A percentile compares a stretch with the other conserved stretches of the same genome.
Evolutionary conservation across 176 grass and related monocot genomes (phyloP).

Genomic region (Hyparrhenia diplandra): DNA sequence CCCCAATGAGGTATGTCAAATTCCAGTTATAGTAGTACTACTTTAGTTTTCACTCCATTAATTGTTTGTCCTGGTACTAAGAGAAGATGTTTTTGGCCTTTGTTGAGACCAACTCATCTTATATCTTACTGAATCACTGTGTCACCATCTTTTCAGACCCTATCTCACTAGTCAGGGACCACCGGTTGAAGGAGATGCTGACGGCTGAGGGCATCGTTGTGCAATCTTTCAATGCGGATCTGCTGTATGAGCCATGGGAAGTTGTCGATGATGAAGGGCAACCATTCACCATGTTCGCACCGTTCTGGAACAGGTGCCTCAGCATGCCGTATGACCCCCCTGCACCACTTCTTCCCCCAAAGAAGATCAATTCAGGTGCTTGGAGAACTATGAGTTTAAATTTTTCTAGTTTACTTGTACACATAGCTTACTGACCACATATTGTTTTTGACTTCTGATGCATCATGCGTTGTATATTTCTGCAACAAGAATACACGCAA

Average conservation of each 20-base stretch:
- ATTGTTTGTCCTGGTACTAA: conserved; percentile 12
- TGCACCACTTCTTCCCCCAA: conserved; percentile 77
- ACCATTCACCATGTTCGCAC: conserved; percentile 71
- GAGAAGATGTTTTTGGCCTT: neutral
- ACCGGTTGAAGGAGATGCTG: conserved; percentile 74
- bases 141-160: conserved; percentile 68
- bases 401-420: neutral
- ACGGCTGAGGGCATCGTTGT: conserved; percentile 60
- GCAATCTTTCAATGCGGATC: conserved; percentile 82
- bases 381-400: neutral
- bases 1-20: neutral
- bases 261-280: conserved; percentile 61
- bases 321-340: conserved; percentile 85
- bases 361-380: conserved; percentile 76
- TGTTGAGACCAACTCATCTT: neutral
- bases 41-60: neutral
- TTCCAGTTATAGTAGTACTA: conserved; percentile 8
- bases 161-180: conserved; percentile 81
- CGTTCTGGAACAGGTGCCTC: conserved; percentile 94
- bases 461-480: neutral
- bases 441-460: neutral
- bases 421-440: neutral
- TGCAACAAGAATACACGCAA: neutral
- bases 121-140: conserved; percentile 13
- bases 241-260: conserved; percentile 95